Percentiles rank a stretch among this genome's conserved stretches.
Evolutionary conservation across 1,284 basidiomycete species (phyloP).

Genomic region (Tylopilus sp.): DNA sequence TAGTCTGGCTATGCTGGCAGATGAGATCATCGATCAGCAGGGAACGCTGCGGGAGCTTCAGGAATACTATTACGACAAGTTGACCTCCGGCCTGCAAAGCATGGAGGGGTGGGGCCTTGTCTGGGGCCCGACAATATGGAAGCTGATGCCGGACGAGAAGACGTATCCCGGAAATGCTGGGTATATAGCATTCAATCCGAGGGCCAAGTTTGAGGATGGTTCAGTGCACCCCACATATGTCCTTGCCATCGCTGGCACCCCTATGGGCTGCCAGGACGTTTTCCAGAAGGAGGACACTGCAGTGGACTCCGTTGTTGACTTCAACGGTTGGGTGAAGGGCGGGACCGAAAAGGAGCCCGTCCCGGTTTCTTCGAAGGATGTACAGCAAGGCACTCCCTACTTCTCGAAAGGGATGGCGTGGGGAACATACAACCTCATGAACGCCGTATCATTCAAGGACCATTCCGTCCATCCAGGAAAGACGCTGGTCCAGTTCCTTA

Average conservation of each 20-base stretch:
- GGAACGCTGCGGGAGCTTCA: slow-evolving; percentile 12
- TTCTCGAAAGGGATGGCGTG: slow-evolving; percentile 5
- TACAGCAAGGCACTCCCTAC: background rate
- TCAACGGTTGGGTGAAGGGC: slow-evolving; percentile 17
- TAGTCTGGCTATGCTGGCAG: slow-evolving; percentile 16
- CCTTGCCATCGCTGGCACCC: slow-evolving; percentile 27
- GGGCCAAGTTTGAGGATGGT: slow-evolving; percentile 24
- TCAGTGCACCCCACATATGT: slow-evolving; percentile 17
- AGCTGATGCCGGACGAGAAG: slow-evolving; percentile 12
- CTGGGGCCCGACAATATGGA: slow-evolving; percentile 33
- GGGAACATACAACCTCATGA: slow-evolving; percentile 16
- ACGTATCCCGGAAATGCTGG: slow-evolving; percentile 30
- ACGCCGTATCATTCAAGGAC: slow-evolving; percentile 2
- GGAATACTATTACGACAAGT: background rate
- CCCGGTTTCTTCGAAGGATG: background rate
- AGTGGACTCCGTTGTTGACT: slow-evolving; percentile 23
- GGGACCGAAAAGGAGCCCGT: background rate
- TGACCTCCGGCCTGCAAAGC: background rate
- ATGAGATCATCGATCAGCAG: background rate
- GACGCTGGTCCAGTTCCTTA: slow-evolving; percentile 24
- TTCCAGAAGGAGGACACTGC: slow-evolving; percentile 1
- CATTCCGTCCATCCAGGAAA: background rate
- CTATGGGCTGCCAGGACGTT: background rate
- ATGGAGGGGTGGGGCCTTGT: slow-evolving; percentile 19
- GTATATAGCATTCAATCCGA: slow-evolving; percentile 26